phyloP scores from a whole-genome alignment of 805 yeast species.

The Wickerhamiella allomyrinae region DNA sequence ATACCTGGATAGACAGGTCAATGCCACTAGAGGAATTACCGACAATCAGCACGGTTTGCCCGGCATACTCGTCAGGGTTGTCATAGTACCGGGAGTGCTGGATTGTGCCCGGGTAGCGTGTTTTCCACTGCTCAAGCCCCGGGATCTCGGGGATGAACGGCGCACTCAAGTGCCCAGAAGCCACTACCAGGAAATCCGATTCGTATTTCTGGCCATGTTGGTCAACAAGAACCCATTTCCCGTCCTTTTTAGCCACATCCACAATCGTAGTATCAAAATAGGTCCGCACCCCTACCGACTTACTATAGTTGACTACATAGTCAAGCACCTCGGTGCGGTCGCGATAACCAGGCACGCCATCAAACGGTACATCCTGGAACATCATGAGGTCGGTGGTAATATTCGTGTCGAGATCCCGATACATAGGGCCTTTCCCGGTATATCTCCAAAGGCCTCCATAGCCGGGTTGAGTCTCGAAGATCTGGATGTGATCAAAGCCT shows the following conservation, averaged over 20 bases:
- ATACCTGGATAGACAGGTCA: constrained; percentile 53
- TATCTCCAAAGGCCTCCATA: constrained; percentile 79
- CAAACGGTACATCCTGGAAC: constrained; percentile 23
- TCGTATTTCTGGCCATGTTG: constrained; percentile 15
- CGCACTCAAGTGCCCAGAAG: constrained; percentile 48
- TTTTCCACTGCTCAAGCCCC: constrained; percentile 34
- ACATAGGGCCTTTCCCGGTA: constrained; percentile 37
- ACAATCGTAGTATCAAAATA: constrained; percentile 37
- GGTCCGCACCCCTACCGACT: constrained; percentile 28
- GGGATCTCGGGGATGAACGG: constrained; percentile 44
- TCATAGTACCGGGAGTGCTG: constrained; percentile 46
- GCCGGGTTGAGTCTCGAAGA: constrained; percentile 42
- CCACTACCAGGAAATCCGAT: constrained; percentile 49
- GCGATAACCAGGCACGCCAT: constrained; percentile 44
- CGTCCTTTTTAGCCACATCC: constrained; percentile 25
- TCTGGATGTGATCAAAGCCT: constrained; percentile 34
- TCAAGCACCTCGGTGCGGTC: constrained; percentile 43
- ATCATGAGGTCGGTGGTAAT: constrained; percentile 55
- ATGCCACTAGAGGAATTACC: constrained; percentile 71
- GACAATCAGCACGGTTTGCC: constrained; percentile 40
- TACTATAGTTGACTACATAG: constrained; percentile 44
- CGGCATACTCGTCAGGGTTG: constrained; percentile 30
- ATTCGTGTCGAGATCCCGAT: constrained; percentile 56
- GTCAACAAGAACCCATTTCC: constrained; percentile 33
- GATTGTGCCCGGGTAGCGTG: constrained; percentile 18